These are phyloP conservation scores for Clarireedia homoeocarpa DNA, from an alignment of 2,329 filamentous ascomycete species.

Conservation along the genomic window DNA sequence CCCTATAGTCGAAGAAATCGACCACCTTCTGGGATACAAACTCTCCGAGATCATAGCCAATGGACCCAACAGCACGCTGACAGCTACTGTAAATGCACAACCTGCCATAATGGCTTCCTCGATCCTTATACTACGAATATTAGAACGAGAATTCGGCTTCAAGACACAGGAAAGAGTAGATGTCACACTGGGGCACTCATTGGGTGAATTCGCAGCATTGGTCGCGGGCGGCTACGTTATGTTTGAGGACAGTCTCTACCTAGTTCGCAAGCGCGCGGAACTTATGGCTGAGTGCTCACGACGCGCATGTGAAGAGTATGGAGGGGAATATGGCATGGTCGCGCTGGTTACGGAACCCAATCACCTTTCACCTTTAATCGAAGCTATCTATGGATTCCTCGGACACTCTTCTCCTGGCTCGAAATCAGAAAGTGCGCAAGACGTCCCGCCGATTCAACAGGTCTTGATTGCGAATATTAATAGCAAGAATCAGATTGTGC, in stretches of 20 bases:
- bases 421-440: constrained; percentile 59
- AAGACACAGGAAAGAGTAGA: constrained; percentile 62
- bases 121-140: constrained; percentile 77
- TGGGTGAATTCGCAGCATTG: constrained; percentile 88
- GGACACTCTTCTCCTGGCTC: constrained; percentile 57
- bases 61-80: constrained; percentile 70
- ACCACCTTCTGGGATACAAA: constrained; percentile 64
- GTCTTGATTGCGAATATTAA: constrained; percentile 92
- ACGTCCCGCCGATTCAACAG: constrained; percentile 71
- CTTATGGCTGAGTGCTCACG: constrained; percentile 73
- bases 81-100: constrained; percentile 79
- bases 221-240: constrained; percentile 75
- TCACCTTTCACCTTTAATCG: constrained; percentile 61
- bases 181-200: constrained; percentile 79
- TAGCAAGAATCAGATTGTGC: constrained; percentile 90
- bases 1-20: constrained; percentile 78
- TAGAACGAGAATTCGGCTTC: constrained; percentile 82
- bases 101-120: constrained; percentile 95
- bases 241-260: constrained; percentile 68
- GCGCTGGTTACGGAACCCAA: constrained; percentile 81
- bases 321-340: constrained; percentile 89
- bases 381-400: constrained; percentile 71
- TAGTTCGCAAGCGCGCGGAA: constrained; percentile 72
- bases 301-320: constrained; percentile 55
- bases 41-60: constrained; percentile 72